Evolutionary conservation across 139 green algal genomes (phyloP), one percentile per base, ranked within the genome.

Genomic region (Coelastrella sp.): DNA sequence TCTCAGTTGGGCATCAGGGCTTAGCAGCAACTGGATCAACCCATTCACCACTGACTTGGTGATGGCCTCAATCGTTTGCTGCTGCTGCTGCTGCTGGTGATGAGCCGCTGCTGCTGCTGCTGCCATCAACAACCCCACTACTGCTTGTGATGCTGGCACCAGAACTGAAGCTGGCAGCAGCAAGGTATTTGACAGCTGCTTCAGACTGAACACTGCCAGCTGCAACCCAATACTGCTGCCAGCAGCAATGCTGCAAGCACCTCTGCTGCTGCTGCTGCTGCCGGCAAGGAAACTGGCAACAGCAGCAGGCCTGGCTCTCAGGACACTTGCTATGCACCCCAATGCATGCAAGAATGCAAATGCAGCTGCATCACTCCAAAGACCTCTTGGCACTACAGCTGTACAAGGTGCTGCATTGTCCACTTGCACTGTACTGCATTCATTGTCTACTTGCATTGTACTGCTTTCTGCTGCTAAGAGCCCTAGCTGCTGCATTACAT

Each of bases 121-220:
- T 40, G 53, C 51, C 53, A 71, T 45, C 8, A 69, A 32, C 35
- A 82, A 37, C 1, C 15, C 34, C 13, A 82, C 51, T 15, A 53
- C 51, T 69, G 75, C 35, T 35, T 69, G 66, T 6, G 23, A 17
- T 21, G 66, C 50, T 0, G 53, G 53, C 19, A 53, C n/a, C 35
- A 82, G 75, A 34, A 82, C 51, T 2, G 17, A 19, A 4, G 75
- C 7, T 11, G 75, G 51, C 75, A 82, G 53, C 75, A 82, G 75
- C 5, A 35, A 8, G 53, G 40, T 71, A 1, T 30, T n/a, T 19
- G 8, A 45, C 2, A 38, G 7, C 53, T 82, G 75, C 53, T 82
- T 82, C 34, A 82, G 53, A 25, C 53, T 57, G 15, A 82, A 57
- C 30, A 80, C 48, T 21, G 53, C 9, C 7, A 34, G 32, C n/a